Evolutionary conservation across 768 basidiomycete species (phyloP), one percentile per base, ranked within the genome.

Genomic region (Calvatia gigantea): DNA sequence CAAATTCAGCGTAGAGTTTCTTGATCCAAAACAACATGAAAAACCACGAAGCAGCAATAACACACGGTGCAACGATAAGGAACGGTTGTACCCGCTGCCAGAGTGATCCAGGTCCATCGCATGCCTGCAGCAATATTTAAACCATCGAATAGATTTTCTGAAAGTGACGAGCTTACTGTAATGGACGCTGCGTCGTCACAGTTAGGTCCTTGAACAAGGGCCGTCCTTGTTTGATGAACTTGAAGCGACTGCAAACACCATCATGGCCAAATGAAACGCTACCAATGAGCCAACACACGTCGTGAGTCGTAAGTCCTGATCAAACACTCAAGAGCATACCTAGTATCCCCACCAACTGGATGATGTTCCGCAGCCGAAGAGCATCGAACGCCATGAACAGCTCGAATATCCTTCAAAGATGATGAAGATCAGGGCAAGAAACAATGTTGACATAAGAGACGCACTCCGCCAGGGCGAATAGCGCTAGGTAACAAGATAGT

Each of bases 391-490:
- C 87, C 79, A 94, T 87, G 54, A 85, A 70, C 5, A 91, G 69
- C 63, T 92, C 89, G 58, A 94, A 94, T 1, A 91, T 54, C 68
- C 91, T 93, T 57, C n/a, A 56, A 51, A 35, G 31, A 28, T 11
- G 38, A 15, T 56, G 11, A 61, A 48, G 51, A 38, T 32, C 31
- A 31, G 17, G n/a, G 19, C 14, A 28, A 29, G 35, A 54, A 12
- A 11, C 37, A 23, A 19, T 35, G 6, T 41, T 25, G 35, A 41
- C 32, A 46, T 12, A 45, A 14, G 49, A 35, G 33, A 70, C 81
- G 48, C 66, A 91, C 91, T 89, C 90, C 54, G 88, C 91, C 8
- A 94, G 74, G 23, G 85, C 84, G 67, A 92, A 94, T 6, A 94
- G 75, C 2, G 89, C 89, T 4, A 94, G 82, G 67, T 92, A 94